Evolutionary conservation across 225 moss, liverwort and hornwort species (phyloP).

Genomic region (Rhytidiadelphus loreus): DNA sequence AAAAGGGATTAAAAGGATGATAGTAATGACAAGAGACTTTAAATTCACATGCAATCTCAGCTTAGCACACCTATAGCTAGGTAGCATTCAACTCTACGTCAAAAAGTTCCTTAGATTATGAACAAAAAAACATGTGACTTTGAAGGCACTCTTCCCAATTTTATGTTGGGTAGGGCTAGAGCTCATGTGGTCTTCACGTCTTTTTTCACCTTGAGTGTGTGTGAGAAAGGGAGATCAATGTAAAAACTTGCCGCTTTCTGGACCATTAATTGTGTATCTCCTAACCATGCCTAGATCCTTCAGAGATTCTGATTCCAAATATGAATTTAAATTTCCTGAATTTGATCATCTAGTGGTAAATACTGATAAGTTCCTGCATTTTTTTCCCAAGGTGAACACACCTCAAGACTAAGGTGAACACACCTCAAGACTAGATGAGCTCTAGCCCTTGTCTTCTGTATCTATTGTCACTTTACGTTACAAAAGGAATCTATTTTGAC

Average conservation of each 20-base stretch:
- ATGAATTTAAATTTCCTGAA: background rate
- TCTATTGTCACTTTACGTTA: background rate
- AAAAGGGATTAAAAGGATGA: accelerated
- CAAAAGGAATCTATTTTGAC: background rate
- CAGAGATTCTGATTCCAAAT: accelerated
- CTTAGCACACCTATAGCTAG: background rate
- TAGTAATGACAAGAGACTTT: background rate
- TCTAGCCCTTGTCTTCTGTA: background rate
- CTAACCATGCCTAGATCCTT: accelerated
- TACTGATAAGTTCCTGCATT: accelerated
- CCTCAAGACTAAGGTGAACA: background rate
- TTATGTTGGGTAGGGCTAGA: too few relatives aligned
- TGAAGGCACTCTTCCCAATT: background rate
- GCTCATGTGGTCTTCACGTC: background rate
- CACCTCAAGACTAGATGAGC: background rate
- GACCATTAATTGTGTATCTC: background rate
- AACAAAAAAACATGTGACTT: background rate
- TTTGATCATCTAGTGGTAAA: background rate
- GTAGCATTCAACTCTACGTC: background rate
- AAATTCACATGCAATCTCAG: background rate
- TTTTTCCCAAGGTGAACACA: background rate
- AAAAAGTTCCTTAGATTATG: too few relatives aligned
- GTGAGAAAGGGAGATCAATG: background rate
- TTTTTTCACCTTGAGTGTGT: background rate
- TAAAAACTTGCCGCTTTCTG: background rate